phyloP scores from a whole-genome alignment of 306 rosid species.

The Cicer cuneatum region DNA sequence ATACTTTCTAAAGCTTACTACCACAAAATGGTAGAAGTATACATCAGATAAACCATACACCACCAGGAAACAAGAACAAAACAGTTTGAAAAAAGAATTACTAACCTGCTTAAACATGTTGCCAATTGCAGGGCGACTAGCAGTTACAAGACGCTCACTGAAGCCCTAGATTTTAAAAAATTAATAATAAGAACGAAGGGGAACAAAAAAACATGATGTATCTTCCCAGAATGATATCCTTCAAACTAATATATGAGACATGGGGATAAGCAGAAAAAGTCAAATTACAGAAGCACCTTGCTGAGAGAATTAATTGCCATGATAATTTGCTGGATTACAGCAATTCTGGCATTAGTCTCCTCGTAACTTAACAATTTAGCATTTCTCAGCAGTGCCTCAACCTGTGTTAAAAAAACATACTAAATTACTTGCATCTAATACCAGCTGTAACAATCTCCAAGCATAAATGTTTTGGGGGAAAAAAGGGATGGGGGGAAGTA shows the following conservation, averaged over 20 bases:
- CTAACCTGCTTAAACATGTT: conserved; percentile 96
- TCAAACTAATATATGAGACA: conserved; percentile 15
- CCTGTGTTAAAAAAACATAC: conserved; percentile 56
- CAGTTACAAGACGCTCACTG: conserved; percentile 93
- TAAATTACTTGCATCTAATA: conserved; percentile 37
- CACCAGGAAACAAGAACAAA: conserved; percentile 16
- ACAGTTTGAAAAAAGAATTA: conserved; percentile 12
- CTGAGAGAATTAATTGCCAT: conserved; percentile 94
- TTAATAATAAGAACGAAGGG: conserved; percentile 26
- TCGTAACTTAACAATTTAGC: conserved; percentile 64
- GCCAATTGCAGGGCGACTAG: conserved; percentile 96
- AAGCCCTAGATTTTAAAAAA: conserved; percentile 71
- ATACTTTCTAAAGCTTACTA: conserved; percentile 18
- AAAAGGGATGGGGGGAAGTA: conserved; percentile 13
- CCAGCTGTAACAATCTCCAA: conserved; percentile 18
- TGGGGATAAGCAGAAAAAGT: conserved; percentile 18
- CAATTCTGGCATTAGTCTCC: conserved; percentile 73
- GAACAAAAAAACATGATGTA: conserved; percentile 10
- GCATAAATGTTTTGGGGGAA: not conserved
- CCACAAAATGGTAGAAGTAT: conserved; percentile 20
- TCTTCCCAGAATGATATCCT: conserved; percentile 12
- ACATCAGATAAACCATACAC: conserved; percentile 15
- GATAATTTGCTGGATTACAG: conserved; percentile 81
- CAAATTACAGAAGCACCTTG: conserved; percentile 68
- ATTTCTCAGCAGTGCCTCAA: conserved; percentile 71